Conservation (phyloP, 2,329 filamentous ascomycete species). For the Cercospora brassicicola region DNA sequence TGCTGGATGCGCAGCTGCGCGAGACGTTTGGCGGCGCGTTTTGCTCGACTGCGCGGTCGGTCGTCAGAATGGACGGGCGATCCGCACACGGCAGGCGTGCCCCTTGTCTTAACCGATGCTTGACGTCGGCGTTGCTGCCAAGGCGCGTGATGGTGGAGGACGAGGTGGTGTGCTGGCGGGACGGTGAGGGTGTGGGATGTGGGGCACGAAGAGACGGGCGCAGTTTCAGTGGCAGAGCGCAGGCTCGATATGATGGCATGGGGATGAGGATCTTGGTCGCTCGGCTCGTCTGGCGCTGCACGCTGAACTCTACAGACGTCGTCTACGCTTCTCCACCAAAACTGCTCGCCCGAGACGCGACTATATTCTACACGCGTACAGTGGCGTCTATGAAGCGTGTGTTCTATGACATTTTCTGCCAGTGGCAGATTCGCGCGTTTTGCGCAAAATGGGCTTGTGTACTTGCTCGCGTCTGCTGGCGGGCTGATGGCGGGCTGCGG, state of each 20-base stretch:
- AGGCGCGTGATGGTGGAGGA: constrained; percentile 8
- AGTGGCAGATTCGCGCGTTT: background rate
- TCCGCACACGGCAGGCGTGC: constrained; percentile 5
- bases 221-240: background rate
- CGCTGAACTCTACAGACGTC: constrained; percentile 1
- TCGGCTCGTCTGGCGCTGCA: constrained; percentile 7
- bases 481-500: background rate
- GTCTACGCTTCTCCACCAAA: background rate
- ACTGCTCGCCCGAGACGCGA: background rate
- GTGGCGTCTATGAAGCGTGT: background rate
- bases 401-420: background rate
- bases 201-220: background rate
- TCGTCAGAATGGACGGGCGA: background rate
- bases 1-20: background rate
- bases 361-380: background rate
- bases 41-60: background rate
- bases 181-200: background rate
- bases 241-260: constrained; percentile 1
- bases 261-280: background rate
- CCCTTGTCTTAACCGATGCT: constrained; percentile 10
- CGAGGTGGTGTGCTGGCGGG: constrained; percentile 9
- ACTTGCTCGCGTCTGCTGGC: background rate
- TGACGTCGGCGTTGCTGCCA: constrained; percentile 8
- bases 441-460: constrained; percentile 2
- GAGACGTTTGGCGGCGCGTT: background rate